phyloP scores from a whole-genome alignment of 257 asterid genomes.

The Plantago major region DNA sequence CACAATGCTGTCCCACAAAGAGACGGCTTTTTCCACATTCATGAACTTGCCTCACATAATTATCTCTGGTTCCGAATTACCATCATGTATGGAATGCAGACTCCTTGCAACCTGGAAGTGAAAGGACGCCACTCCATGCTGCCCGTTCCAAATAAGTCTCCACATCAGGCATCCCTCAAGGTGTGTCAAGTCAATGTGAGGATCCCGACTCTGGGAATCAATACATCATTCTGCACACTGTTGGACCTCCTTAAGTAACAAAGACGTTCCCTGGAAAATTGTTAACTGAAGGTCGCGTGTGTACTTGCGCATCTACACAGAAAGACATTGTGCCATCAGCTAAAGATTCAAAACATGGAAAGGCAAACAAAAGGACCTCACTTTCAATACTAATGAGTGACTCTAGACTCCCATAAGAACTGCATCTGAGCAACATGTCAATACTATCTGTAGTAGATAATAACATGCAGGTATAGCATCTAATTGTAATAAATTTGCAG shows the following conservation, averaged over 20 bases:
- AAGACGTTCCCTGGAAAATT: slow-evolving; percentile 76
- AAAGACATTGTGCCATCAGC: background rate
- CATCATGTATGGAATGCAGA: background rate
- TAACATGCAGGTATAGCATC: too few species aligned
- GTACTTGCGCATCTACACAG: slow-evolving; percentile 62
- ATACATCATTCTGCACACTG: slow-evolving; percentile 2
- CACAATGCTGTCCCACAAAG: slow-evolving; percentile 2
- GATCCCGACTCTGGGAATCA: slow-evolving; percentile 11
- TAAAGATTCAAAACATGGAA: background rate
- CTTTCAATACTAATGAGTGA: too few species aligned
- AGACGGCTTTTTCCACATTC: background rate
- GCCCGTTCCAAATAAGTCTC: slow-evolving; percentile 1
- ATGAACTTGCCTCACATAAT: background rate
- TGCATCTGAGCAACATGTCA: too few species aligned
- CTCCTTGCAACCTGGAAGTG: background rate
- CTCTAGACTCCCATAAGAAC: too few species aligned
- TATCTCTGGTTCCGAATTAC: background rate
- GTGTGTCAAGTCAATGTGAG: slow-evolving; percentile 1
- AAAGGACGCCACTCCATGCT: slow-evolving; percentile 2
- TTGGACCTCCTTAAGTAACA: slow-evolving; percentile 76
- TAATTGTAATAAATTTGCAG: too few species aligned
- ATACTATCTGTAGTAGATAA: too few species aligned
- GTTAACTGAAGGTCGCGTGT: slow-evolving; percentile 74
- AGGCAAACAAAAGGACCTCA: too few species aligned
- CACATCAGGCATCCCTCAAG: slow-evolving; percentile 13